Conservation (phyloP, 805 yeast genomes). For the Nakazawaea sp. region DNA sequence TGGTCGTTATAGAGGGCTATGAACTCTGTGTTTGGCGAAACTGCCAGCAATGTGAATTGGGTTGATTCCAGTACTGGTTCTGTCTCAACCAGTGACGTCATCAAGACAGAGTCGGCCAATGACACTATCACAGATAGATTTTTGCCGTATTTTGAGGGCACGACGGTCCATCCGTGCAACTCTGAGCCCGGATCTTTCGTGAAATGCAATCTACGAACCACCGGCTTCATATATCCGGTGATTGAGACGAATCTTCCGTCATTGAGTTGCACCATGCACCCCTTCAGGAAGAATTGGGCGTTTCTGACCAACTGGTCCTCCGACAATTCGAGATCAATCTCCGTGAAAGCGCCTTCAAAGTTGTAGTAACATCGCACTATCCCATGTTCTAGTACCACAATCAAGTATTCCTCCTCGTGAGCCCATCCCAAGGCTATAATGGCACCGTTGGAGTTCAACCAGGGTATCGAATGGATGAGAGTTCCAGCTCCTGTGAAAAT, state of each 20-base stretch:
- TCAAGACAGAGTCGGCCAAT: background rate
- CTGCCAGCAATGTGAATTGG: constrained; percentile 35
- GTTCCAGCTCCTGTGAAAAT: constrained; percentile 29
- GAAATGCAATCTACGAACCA: constrained; percentile 20
- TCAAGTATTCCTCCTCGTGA: constrained; percentile 38
- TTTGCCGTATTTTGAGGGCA: constrained; percentile 15
- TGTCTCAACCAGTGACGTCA: background rate
- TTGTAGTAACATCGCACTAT: constrained; percentile 53
- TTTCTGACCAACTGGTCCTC: constrained; percentile 26
- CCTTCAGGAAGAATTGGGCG: constrained; percentile 31
- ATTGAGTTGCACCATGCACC: constrained; percentile 35
- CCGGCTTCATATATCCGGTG: constrained; percentile 27
- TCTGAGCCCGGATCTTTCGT: constrained; percentile 11
- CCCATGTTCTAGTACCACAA: constrained; percentile 48
- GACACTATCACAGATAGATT: constrained; percentile 12
- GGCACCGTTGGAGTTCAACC: constrained; percentile 43
- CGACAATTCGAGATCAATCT: constrained; percentile 31
- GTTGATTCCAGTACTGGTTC: background rate
- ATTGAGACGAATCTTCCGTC: constrained; percentile 35
- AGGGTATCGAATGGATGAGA: constrained; percentile 23
- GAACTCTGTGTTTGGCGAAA: constrained; percentile 51
- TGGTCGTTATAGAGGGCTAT: constrained; percentile 37
- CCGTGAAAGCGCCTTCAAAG: constrained; percentile 61
- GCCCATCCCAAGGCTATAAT: constrained; percentile 52
- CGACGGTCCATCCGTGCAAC: constrained; percentile 8